Base-by-base conservation (phyloP, 441 rosid species). In the Mallotus repandus region DNA sequence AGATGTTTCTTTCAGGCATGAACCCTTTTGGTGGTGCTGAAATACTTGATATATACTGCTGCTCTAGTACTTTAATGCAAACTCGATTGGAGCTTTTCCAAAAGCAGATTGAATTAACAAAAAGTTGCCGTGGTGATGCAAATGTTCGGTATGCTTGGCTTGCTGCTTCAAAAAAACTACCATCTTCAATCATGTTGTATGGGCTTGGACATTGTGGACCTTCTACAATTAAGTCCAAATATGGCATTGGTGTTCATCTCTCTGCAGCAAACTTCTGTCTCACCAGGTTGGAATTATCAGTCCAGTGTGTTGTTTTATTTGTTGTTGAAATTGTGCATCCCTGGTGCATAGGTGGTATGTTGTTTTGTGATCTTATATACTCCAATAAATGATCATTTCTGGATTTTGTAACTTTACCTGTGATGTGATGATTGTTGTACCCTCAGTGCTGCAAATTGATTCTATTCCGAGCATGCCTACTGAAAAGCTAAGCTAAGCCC, bases 81-180 rank as follows among this genome's bases (percentile, higher is more conserved):
- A 87, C 84, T 76, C 89, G 93, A 49, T 74, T 85, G 35, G 94
- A 88, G 71, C 86, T 93, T 78, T 96, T 96, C 76, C 78, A 84
- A 80, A 89, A 87, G 82, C 98, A 91, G 81, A 81, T 86, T 71
- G 97, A 92, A 75, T 84, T 94, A 52, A 89, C 89, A 4, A 77
- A 77, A 71, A 84, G 78, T 69, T 84, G 74, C 67, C 98, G 98
- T 12, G 97, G 98, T 43, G 85, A 87, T 80, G 91, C 98, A 59
- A 94, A 92, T 78, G 84, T 96, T 74, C 79, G 79, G 73, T 87
- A 84, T 76, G 98, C 97, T 43, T 96, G 99, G 99, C 97, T 96
- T 85, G 88, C 93, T 84, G 73, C 88, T 59, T 83, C 95, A 41
- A 87, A 84, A 78, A 83, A 61, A 71, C 80, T 83, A 46, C 60